A percentile compares a stretch with the other conserved stretches of the same genome.
phyloP scores from a whole-genome alignment of 2,329 filamentous ascomycete species.

The Chalara sp. region DNA sequence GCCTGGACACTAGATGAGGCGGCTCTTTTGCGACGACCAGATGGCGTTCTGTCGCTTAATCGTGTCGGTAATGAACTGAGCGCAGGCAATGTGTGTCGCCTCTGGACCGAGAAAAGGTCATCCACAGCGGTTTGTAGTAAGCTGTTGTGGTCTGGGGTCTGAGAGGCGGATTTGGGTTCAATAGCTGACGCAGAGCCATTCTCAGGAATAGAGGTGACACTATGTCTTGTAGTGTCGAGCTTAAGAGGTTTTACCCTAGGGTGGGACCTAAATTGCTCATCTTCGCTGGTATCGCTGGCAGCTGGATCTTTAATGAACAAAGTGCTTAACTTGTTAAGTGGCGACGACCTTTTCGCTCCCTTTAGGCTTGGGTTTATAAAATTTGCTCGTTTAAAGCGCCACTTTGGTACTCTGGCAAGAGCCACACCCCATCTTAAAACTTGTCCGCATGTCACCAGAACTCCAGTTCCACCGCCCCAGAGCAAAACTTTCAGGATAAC shows the following conservation, averaged over 20 bases:
- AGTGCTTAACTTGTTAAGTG: constrained; percentile 9
- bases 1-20: constrained; percentile 59
- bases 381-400: constrained; percentile 64
- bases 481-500: constrained; percentile 79
- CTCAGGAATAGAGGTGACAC: neutral
- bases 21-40: constrained; percentile 59
- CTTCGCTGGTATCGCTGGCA: constrained; percentile 18
- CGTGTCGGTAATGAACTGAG: constrained; percentile 26
- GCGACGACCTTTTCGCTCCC: constrained; percentile 8
- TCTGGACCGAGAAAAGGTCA: neutral
- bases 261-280: constrained; percentile 6
- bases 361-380: constrained; percentile 6
- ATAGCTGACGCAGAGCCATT: constrained; percentile 19
- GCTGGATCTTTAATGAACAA: constrained; percentile 13
- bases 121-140: too few species aligned
- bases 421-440: constrained; percentile 79
- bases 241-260: too few species aligned
- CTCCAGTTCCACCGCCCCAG: constrained; percentile 72
- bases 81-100: constrained; percentile 45
- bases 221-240: neutral
- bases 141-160: too few species aligned
- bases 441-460: constrained; percentile 66
- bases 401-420: constrained; percentile 81
- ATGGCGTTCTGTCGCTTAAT: constrained; percentile 42
- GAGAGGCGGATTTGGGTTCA: constrained; percentile 4